Evolutionary conservation across 345 rosid species (phyloP), one percentile per base, ranked within the genome.

Genomic region (Ceriops tagal): DNA sequence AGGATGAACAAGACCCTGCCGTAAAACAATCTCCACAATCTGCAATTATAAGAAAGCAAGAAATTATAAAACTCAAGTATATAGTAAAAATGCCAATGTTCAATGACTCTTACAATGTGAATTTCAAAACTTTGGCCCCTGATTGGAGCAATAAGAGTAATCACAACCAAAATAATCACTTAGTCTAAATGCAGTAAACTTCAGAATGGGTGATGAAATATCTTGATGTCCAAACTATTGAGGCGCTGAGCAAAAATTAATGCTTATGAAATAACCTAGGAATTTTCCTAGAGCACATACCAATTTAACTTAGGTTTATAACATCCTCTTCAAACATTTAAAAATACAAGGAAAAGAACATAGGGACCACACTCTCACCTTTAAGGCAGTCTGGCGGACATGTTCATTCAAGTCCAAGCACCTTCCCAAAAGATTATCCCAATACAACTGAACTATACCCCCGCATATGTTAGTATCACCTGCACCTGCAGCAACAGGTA

Each of bases 401-500:
- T 86, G 93, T 68, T 88, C 98, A 72, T 83, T 83, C 34, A 73
- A 71, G 82, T 95, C 98, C 78, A 95, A 76, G 80, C 98, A 92
- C 80, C 91, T 90, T 34, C 84, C 91, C 76, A 95, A 76, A 78
- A 95, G 87, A 61, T 78, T 90, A 75, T 92, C 92, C 97, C 98
- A 95, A 69, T 87, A 95, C 74, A 95, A 85, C 83, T 95, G 99
- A 69, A 95, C 86, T 71, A 92, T 90, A 75, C 99, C 98, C n/a
- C 99, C 99, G 73, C 99, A 96, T 57, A 92, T 89, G 84, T 96
- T 96, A 53, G 97, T 86, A 78, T 96, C 99, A 46, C 98, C 98
- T 32, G 99, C 99, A 82, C 99, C 99, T 19, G 99, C 99, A 62
- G 99, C 99, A 78, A 92, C 99, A 53, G 98, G 97, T 60, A 95